Evolutionary conservation across 208 protist genomes (phyloP).

Genomic region (Blechomonas ayalai): DNA sequence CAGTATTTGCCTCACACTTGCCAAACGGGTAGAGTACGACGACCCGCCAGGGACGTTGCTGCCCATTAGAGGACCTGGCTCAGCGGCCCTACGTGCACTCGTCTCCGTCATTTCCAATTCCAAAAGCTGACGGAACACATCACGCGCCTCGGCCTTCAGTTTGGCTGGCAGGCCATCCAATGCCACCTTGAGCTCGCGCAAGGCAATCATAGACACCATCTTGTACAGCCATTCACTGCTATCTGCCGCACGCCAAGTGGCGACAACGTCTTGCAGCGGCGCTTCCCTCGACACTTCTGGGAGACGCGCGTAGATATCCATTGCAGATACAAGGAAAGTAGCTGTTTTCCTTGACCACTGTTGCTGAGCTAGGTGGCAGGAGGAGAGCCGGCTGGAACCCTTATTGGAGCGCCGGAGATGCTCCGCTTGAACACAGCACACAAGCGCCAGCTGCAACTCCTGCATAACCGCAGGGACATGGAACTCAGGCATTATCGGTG

Average conservation of each 20-base stretch:
- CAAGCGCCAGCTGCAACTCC: constrained; percentile 33
- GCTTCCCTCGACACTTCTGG: background rate
- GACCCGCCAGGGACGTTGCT: too few relatives aligned
- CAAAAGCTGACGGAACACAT: too few relatives aligned
- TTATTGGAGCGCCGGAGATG: background rate
- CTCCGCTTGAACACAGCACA: constrained; percentile 27
- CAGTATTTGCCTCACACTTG: too few relatives aligned
- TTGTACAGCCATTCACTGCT: constrained; percentile 22
- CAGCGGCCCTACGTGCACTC: too few relatives aligned
- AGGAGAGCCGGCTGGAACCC: background rate
- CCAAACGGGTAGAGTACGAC: too few relatives aligned
- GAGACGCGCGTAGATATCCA: background rate
- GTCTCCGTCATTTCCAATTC: too few relatives aligned
- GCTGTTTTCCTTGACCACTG: background rate
- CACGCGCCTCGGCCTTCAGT: too few relatives aligned
- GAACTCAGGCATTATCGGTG: constrained; percentile 6
- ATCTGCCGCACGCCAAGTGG: background rate
- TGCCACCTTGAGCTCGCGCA: too few relatives aligned
- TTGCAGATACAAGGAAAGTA: background rate
- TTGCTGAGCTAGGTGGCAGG: background rate
- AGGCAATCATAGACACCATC: constrained; percentile 26
- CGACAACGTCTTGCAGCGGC: background rate
- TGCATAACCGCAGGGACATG: constrained; percentile 1
- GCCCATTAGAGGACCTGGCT: too few relatives aligned
- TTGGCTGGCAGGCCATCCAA: too few relatives aligned